These are phyloP conservation scores for Taphrina sp. DNA, from an alignment of 1,139 yeast species.

Conservation along the genomic window DNA sequence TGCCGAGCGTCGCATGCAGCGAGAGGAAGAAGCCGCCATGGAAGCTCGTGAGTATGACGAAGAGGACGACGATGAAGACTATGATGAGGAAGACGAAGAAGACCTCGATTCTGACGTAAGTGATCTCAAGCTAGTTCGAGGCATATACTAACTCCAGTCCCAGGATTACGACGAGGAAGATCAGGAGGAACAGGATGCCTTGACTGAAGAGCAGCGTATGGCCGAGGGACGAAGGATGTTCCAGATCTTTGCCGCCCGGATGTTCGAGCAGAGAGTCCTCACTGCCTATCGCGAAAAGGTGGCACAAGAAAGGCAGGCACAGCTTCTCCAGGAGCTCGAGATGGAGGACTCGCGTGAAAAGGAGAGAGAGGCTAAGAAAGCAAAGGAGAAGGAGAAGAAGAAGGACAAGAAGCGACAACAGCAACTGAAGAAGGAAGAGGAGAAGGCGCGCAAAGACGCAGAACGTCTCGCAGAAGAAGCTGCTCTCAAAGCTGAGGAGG, in stretches of 20 bases:
- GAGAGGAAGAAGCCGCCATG: slow-evolving; percentile 49
- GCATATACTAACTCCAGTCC: neutral
- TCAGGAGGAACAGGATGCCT: slow-evolving; percentile 47
- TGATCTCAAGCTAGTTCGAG: neutral
- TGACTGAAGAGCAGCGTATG: slow-evolving; percentile 64
- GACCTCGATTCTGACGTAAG: slow-evolving; percentile 31
- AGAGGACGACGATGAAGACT: slow-evolving; percentile 45
- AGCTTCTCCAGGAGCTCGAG: slow-evolving; percentile 72
- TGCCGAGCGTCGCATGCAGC: slow-evolving; percentile 57
- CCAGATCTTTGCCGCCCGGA: slow-evolving; percentile 70
- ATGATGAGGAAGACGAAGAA: slow-evolving; percentile 43
- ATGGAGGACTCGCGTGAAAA: slow-evolving; percentile 68
- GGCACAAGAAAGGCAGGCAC: slow-evolving; percentile 70
- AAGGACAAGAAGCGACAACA: slow-evolving; percentile 72
- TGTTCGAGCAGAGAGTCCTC: slow-evolving; percentile 68
- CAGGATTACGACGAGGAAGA: slow-evolving; percentile 39
- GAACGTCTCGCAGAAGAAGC: slow-evolving; percentile 56
- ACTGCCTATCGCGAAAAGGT: slow-evolving; percentile 70
- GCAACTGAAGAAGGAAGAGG: slow-evolving; percentile 75
- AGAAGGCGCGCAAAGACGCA: slow-evolving; percentile 59
- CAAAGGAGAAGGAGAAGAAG: slow-evolving; percentile 69
- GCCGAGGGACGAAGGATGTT: slow-evolving; percentile 75
- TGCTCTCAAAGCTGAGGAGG: slow-evolving; percentile 53
- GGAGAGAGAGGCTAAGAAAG: slow-evolving; percentile 69
- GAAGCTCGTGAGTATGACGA: slow-evolving; percentile 45